These are phyloP conservation scores for Coniferiporia weirii DNA, from an alignment of 1,284 basidiomycete genomes.

Conservation along the genomic window DNA sequence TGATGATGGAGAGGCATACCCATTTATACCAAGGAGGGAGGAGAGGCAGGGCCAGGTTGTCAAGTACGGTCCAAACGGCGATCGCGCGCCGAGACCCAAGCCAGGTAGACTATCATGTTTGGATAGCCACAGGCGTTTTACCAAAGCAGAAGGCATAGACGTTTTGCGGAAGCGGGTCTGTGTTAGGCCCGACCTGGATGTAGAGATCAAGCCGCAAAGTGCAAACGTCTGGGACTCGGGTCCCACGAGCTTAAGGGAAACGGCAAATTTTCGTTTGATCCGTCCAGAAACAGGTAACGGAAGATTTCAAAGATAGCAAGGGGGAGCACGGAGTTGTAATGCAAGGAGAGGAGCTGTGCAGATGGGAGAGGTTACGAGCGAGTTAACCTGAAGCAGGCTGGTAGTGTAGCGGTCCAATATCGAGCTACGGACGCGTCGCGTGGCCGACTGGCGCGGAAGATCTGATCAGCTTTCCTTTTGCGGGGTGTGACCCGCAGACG, in stretches of 20 bases:
- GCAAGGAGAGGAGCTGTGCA: not conserved
- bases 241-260: conserved; percentile 6
- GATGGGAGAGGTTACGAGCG: not conserved
- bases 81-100: conserved; percentile 8
- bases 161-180: conserved; percentile 13
- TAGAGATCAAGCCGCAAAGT: conserved; percentile 9
- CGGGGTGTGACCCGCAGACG: not conserved
- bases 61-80: conserved; percentile 12
- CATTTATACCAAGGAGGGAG: conserved; percentile 6
- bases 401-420: not conserved
- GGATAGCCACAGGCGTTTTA: conserved; percentile 12
- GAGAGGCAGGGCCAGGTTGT: conserved; percentile 17
- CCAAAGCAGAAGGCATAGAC: conserved; percentile 1
- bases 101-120: conserved; percentile 18
- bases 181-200: conserved; percentile 5
- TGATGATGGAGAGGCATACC: conserved; percentile 1
- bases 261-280: conserved; percentile 7
- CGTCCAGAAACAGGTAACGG: conserved; percentile 5
- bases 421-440: not conserved
- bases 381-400: not conserved
- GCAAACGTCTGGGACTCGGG: conserved; percentile 3
- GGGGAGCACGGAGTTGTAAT: too few species aligned
- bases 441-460: not conserved
- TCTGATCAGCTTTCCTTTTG: not conserved
- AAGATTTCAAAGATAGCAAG: not conserved